Conservation (phyloP, 1,284 basidiomycete species). For the Apiotrichum porosum region DNA sequence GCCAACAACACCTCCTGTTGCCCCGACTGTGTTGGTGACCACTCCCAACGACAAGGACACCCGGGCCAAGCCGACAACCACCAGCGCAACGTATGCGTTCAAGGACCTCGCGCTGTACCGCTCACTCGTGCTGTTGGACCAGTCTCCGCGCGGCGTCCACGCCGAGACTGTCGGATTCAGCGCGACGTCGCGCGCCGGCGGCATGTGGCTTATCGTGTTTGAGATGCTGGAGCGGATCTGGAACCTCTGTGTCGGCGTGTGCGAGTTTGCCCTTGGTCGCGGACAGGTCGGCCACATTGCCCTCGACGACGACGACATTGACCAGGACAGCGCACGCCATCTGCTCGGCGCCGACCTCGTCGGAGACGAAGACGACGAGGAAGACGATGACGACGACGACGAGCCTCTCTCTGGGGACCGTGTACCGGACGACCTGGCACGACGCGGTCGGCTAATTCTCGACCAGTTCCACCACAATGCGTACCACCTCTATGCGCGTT, state of each 20-base stretch:
- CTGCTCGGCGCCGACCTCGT: slow-evolving; percentile 18
- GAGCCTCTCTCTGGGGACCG: not conserved
- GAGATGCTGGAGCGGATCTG: slow-evolving; percentile 35
- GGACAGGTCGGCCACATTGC: slow-evolving; percentile 21
- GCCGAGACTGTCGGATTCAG: slow-evolving; percentile 16
- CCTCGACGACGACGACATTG: slow-evolving; percentile 23
- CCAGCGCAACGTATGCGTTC: slow-evolving; percentile 31
- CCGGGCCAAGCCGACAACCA: slow-evolving; percentile 1
- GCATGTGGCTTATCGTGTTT: slow-evolving; percentile 40
- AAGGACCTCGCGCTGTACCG: slow-evolving; percentile 38
- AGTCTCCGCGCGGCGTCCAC: slow-evolving; percentile 27
- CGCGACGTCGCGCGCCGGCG: slow-evolving; percentile 13
- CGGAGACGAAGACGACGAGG: slow-evolving; percentile 3
- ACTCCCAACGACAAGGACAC: not conserved
- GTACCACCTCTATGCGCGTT: slow-evolving; percentile 32
- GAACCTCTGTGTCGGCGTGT: slow-evolving; percentile 41
- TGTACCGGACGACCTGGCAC: slow-evolving; percentile 22
- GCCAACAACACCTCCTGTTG: slow-evolving; percentile 3
- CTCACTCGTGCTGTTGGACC: slow-evolving; percentile 31
- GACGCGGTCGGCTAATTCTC: slow-evolving; percentile 34
- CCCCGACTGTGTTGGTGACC: slow-evolving; percentile 1
- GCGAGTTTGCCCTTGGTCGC: slow-evolving; percentile 40
- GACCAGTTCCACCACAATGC: slow-evolving; percentile 41
- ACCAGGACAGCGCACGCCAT: slow-evolving; percentile 29
- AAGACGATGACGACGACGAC: slow-evolving; percentile 7